Percentiles rank a stretch among this genome's conserved stretches.
phyloP scores from a whole-genome alignment of 306 rosid species.

The Ceratonia siliqua region DNA sequence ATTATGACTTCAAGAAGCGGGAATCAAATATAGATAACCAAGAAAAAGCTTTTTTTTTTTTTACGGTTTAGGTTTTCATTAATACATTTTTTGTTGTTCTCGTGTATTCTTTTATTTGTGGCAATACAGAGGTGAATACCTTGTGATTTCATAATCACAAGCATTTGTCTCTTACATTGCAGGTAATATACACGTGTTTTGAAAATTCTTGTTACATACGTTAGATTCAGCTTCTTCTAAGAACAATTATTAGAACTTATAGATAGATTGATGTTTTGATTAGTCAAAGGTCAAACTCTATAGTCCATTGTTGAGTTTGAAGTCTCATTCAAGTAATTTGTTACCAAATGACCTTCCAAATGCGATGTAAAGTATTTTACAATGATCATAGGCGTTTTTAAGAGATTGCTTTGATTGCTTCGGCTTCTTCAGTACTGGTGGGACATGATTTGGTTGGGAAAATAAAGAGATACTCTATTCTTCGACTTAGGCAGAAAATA shows the following conservation, averaged over 20 bases:
- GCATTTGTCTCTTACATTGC: constrained; percentile 2
- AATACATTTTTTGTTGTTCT: constrained; percentile 24
- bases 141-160: constrained; percentile 15
- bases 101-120: constrained; percentile 50
- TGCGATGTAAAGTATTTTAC: not conserved
- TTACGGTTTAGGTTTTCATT: constrained; percentile 29
- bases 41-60: constrained; percentile 29
- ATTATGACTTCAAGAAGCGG: constrained; percentile 4
- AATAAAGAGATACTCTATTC: not conserved
- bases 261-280: not conserved
- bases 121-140: constrained; percentile 44
- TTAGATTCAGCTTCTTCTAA: not conserved
- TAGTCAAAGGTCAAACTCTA: not conserved
- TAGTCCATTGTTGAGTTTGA: not conserved
- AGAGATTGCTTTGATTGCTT: not conserved
- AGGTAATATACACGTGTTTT: not conserved
- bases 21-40: constrained; percentile 49
- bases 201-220: not conserved
- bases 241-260: not conserved
- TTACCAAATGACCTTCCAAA: not conserved
- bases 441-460: constrained; percentile 21
- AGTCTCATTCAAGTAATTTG: not conserved
- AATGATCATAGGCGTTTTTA: not conserved
- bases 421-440: not conserved
- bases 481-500: constrained; percentile 17